A percentile compares a stretch with the other conserved stretches of the same genome.
Evolutionary conservation across 176 grass and related monocot genomes (phyloP).

Genomic region (Carex scoparia): DNA sequence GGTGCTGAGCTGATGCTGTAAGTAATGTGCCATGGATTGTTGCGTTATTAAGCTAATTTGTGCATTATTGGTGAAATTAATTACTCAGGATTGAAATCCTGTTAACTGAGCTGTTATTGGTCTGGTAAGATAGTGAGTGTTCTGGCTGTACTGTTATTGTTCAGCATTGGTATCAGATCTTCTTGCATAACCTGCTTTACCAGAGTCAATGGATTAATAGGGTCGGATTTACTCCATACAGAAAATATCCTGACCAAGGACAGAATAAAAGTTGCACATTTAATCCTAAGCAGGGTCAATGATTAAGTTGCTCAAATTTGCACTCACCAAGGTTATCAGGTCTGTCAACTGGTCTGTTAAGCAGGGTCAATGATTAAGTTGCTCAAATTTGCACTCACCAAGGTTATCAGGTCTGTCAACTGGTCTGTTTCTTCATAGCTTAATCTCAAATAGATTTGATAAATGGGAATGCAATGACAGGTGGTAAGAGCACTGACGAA

Average conservation of each 20-base stretch:
- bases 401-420: background rate
- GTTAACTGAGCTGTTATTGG: background rate
- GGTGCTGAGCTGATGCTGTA: background rate
- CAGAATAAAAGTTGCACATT: too few species aligned
- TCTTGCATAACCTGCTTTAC: background rate
- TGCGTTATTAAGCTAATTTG: background rate
- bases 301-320: too few species aligned
- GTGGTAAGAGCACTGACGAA: slow-evolving; percentile 49
- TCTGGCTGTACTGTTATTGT: background rate
- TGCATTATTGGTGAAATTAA: background rate
- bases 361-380: too few species aligned
- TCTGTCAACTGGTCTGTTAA: background rate
- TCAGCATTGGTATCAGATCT: background rate
- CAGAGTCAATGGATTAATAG: background rate
- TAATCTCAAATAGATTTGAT: background rate
- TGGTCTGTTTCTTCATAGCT: background rate
- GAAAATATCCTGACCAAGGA: background rate
- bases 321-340: background rate
- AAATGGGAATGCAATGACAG: slow-evolving; percentile 1
- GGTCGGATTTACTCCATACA: background rate
- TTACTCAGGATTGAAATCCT: background rate
- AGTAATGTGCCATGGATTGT: background rate
- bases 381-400: too few species aligned
- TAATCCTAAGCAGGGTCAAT: too few species aligned
- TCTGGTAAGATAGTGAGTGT: background rate